Conservation (phyloP, 768 basidiomycete species). For the Kondoa subrosea region DNA sequence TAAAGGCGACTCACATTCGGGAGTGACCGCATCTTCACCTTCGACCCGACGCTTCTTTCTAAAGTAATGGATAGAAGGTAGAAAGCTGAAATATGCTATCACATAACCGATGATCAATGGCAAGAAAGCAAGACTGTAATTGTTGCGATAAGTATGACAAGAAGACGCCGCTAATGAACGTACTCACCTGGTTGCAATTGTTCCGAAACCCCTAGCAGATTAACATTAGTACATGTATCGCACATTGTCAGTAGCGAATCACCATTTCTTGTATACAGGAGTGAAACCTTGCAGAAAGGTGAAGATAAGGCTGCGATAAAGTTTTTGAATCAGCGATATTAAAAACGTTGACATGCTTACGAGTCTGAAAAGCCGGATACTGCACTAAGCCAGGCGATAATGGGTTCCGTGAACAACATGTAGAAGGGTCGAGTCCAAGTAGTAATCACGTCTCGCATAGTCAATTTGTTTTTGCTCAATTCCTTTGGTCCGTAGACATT, state of each 20-base stretch:
- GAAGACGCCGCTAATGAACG: no score
- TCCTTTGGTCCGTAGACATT: constrained; percentile 27
- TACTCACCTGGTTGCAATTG: no score
- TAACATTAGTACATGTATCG: no score
- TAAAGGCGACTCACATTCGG: constrained; percentile 4
- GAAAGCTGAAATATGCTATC: neutral
- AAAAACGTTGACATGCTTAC: constrained; percentile 30
- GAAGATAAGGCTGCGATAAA: constrained; percentile 28
- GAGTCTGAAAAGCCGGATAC: constrained; percentile 31
- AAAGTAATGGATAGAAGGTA: constrained; percentile 15
- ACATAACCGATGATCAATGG: neutral
- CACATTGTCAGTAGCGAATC: constrained; percentile 27
- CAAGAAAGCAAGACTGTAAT: neutral
- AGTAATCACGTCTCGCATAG: neutral
- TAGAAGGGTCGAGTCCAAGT: constrained; percentile 24
- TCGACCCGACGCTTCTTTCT: constrained; percentile 7
- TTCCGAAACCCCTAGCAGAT: no score
- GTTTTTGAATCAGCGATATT: constrained; percentile 27
- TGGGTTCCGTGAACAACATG: constrained; percentile 30
- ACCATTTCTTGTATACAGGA: constrained; percentile 28
- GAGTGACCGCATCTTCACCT: constrained; percentile 9
- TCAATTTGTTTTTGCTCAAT: neutral
- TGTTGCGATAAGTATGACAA: no score
- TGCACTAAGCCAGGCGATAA: constrained; percentile 29
- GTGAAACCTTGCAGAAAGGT: constrained; percentile 29